phyloP scores from a whole-genome alignment of 768 basidiomycete species.

The Tulasnella sp. region DNA sequence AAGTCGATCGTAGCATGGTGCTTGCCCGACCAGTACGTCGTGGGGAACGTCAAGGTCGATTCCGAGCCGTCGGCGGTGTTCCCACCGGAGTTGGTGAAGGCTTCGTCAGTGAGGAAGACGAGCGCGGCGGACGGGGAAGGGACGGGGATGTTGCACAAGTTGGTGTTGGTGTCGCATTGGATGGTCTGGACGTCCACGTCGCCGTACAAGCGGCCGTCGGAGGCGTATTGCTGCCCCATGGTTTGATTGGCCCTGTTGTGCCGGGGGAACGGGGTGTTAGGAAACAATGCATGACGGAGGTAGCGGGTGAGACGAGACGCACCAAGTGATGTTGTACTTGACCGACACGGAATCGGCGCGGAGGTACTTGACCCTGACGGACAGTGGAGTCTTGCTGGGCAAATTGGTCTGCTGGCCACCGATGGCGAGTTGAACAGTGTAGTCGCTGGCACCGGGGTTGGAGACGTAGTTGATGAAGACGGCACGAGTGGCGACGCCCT shows the following conservation, averaged over 20 bases:
- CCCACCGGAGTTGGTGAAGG: background rate
- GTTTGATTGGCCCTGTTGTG: constrained; percentile 11
- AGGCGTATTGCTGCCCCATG: constrained; percentile 4
- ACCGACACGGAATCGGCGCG: constrained; percentile 4
- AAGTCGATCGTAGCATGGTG: background rate
- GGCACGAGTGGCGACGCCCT: background rate
- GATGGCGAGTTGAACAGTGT: constrained; percentile 2
- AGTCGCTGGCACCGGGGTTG: constrained; percentile 22
- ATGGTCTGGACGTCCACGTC: background rate
- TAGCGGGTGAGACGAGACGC: background rate
- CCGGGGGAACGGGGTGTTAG: background rate
- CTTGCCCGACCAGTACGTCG: background rate
- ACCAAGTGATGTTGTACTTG: constrained; percentile 15
- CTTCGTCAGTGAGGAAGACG: constrained; percentile 12
- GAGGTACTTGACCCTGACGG: constrained; percentile 15
- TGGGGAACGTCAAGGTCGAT: constrained; percentile 16
- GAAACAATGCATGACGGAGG: background rate
- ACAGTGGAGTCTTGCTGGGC: background rate
- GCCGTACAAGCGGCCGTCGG: constrained; percentile 12
- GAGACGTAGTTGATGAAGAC: constrained; percentile 13
- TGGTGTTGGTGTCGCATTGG: background rate
- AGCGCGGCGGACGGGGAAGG: constrained; percentile 8
- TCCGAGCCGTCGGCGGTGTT: background rate
- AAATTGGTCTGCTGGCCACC: constrained; percentile 7
- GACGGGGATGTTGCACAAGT: background rate